Base-by-base conservation (phyloP, 257 asterid species). In the Solanum sejunctum region DNA sequence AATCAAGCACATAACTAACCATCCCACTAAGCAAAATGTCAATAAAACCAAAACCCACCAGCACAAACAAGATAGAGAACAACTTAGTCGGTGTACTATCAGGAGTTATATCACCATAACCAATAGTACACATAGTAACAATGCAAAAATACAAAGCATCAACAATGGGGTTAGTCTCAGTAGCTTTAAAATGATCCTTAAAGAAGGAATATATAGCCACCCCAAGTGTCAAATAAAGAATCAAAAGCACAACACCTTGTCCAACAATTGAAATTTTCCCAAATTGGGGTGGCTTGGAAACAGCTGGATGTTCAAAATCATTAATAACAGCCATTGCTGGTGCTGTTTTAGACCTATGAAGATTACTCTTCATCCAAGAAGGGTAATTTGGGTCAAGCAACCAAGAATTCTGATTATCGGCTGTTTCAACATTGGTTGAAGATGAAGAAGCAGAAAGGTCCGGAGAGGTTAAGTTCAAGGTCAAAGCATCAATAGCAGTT, bases 51-150 rank as follows among this genome's bases (percentile, higher is more conserved):
- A 96, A 95, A 2, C 99, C 99, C 82, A 96, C 95, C 63, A 96
- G 95, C 87, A 96, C 98, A 85, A 96, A 96, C 79, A 92, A 81
- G 85, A 95, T 91, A 10, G 99, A 91, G 67, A 96, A 96, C 90
- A 96, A 15, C 87, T 96, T 96, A 0, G 99, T 90, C 2, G 92
- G 84, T 8, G 91, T 41, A 85, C 91, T 95, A 84, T 84, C 89
- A 80, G 99, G 99, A 32, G 97, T 93, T 86, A 96, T 96, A 86
- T 96, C 99, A 26, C 99, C 99, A 81, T 96, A 96, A 10, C 99
- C 99, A 86, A 96, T 96, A 7, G 99, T 96, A 86, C 99, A 95
- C 99, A 96, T 95, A 21, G 99, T 96, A 47, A 96, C 99, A 83
- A 96, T 93, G 87, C 98, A 95, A 83, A 96, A 96, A 70, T 96